These are phyloP conservation scores for Nitzschia putrida DNA, from an alignment of 108 stramenopile species.

Conservation along the genomic window DNA sequence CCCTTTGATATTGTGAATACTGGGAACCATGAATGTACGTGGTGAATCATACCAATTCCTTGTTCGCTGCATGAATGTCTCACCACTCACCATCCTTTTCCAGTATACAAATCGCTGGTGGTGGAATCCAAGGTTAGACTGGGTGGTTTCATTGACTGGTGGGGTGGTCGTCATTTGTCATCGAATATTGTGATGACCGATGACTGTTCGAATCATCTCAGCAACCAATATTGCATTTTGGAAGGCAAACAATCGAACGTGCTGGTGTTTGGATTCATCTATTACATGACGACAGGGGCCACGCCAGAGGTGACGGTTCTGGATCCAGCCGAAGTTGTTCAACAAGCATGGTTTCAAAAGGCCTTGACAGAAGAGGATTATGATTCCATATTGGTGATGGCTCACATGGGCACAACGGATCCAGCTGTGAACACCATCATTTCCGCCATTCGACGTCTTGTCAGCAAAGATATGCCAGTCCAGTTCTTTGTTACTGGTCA, in stretches of 20 bases:
- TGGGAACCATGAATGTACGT: constrained; percentile 73
- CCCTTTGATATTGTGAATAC: constrained; percentile 69
- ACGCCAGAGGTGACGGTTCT: constrained; percentile 45
- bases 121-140: constrained; percentile 41
- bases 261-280: constrained; percentile 79
- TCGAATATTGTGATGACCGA: constrained; percentile 54
- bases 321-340: constrained; percentile 45
- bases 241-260: constrained; percentile 55
- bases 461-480: constrained; percentile 59
- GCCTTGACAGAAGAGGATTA: constrained; percentile 37
- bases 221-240: constrained; percentile 54
- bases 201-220: constrained; percentile 38
- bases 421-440: constrained; percentile 52
- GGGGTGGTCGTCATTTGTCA: constrained; percentile 67
- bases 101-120: constrained; percentile 40
- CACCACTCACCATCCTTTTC: not conserved
- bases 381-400: constrained; percentile 74
- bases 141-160: constrained; percentile 67
- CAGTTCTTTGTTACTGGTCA: constrained; percentile 85
- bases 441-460: constrained; percentile 42
- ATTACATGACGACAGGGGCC: constrained; percentile 53
- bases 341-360: constrained; percentile 61
- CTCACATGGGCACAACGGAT: constrained; percentile 77
- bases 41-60: not conserved
- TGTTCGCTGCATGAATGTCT: not conserved